A percentile compares a stretch with the other conserved stretches of the same genome.
phyloP scores from a whole-genome alignment of 768 basidiomycete species.

The Auricularia auricula-judae region DNA sequence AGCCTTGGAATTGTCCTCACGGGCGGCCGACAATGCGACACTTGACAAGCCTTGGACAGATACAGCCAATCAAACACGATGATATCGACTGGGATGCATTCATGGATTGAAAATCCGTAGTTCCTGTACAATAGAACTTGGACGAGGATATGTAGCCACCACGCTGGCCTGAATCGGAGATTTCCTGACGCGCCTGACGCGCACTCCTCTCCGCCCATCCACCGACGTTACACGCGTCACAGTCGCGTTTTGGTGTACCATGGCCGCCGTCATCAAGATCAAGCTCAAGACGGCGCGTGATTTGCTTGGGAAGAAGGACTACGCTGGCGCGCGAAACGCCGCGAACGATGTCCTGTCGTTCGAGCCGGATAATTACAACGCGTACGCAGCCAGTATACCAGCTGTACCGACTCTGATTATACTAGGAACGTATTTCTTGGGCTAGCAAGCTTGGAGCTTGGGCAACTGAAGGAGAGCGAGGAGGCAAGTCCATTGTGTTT shows the following conservation, averaged over 20 bases:
- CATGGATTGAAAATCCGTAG: not conserved
- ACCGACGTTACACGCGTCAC: no score
- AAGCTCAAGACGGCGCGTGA: constrained; percentile 78
- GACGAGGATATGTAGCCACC: no score
- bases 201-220: no score
- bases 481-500: constrained; percentile 44
- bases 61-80: not conserved
- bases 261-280: constrained; percentile 39
- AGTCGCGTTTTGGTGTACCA: not conserved
- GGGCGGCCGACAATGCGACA: constrained; percentile 51
- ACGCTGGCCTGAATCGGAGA: no score
- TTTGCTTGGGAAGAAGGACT: constrained; percentile 66
- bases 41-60: not conserved
- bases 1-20: constrained; percentile 86
- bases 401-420: not conserved
- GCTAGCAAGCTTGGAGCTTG: constrained; percentile 66
- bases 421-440: constrained; percentile 77
- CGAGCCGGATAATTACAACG: constrained; percentile 79
- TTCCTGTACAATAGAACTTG: no score
- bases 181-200: no score
- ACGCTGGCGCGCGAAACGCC: constrained; percentile 51
- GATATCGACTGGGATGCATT: not conserved
- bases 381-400: constrained; percentile 39
- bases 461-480: constrained; percentile 65
- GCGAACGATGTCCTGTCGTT: constrained; percentile 55